phyloP scores from a whole-genome alignment of 139 green algal species.

The Bryopsis sp. region DNA sequence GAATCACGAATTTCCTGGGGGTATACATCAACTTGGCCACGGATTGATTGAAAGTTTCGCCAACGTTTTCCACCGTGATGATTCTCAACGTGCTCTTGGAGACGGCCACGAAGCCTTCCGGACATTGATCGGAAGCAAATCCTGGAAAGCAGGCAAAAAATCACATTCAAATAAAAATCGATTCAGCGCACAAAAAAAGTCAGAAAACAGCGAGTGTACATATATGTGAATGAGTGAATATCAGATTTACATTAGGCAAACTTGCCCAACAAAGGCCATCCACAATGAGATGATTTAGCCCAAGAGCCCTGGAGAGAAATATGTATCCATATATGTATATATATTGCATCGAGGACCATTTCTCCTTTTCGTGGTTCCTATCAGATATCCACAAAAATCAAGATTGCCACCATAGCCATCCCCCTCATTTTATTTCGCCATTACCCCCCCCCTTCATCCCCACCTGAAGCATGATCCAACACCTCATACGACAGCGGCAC shows the following conservation, averaged over 20 bases:
- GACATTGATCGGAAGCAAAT: slow-evolving; percentile 86
- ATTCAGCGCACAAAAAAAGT: neutral
- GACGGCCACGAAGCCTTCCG: slow-evolving; percentile 95
- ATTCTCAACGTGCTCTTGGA: slow-evolving; percentile 76
- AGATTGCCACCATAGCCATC: too few species aligned
- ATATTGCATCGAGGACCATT: too few species aligned
- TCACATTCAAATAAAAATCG: slow-evolving; percentile 25
- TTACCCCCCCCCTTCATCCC: neutral
- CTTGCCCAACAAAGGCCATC: neutral
- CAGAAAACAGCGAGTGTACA: too few species aligned
- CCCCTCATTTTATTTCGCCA: neutral
- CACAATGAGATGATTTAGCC: too few species aligned
- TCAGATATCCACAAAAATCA: too few species aligned
- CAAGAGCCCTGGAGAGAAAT: too few species aligned
- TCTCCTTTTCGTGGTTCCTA: too few species aligned
- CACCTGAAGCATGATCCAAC: slow-evolving; percentile 66
- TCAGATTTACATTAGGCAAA: slow-evolving; percentile 5
- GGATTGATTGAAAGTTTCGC: slow-evolving; percentile 86
- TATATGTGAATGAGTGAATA: too few species aligned
- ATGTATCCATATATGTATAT: too few species aligned
- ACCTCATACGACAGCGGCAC: slow-evolving; percentile 84
- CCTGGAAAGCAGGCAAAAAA: slow-evolving; percentile 44
- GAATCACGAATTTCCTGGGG: slow-evolving; percentile 74
- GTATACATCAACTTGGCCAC: slow-evolving; percentile 83
- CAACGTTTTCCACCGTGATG: slow-evolving; percentile 81